Evolutionary conservation across 2,329 filamentous ascomycete genomes (phyloP).

Genomic region (Nemania sp.): DNA sequence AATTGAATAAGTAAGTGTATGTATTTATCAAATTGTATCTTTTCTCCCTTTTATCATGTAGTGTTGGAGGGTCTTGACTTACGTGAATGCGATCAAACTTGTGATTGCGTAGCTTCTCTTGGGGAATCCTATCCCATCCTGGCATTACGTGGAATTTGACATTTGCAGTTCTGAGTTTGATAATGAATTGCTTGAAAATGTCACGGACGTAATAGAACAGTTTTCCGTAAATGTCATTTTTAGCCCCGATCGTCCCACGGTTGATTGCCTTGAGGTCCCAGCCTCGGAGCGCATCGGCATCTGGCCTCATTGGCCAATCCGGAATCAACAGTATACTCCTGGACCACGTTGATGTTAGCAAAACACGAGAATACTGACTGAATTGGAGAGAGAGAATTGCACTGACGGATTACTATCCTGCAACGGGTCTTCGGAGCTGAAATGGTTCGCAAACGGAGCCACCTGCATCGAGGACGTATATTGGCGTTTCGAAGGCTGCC

Average conservation of each 20-base stretch:
- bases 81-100: conserved; percentile 18
- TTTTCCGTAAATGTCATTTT: conserved; percentile 17
- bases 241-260: not conserved
- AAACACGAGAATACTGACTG: not conserved
- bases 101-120: not conserved
- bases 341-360: not conserved
- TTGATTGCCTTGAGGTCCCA: conserved; percentile 11
- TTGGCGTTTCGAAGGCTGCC: not conserved
- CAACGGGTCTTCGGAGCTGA: not conserved
- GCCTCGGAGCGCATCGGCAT: conserved; percentile 10
- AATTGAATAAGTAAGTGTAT: too few species aligned
- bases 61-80: not conserved
- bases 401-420: conserved; percentile 9
- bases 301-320: conserved; percentile 1
- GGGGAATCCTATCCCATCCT: not conserved
- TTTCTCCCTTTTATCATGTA: too few species aligned
- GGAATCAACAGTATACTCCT: conserved; percentile 3
- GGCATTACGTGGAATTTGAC: conserved; percentile 5
- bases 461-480: not conserved
- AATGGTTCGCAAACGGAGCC: not conserved
- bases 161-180: not conserved
- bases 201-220: conserved; percentile 16
- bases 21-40: too few species aligned
- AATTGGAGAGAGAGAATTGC: not conserved
- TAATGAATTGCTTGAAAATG: conserved; percentile 14